phyloP scores from a whole-genome alignment of 2,329 filamentous ascomycete species.

The Ascosphaera aggregata region DNA sequence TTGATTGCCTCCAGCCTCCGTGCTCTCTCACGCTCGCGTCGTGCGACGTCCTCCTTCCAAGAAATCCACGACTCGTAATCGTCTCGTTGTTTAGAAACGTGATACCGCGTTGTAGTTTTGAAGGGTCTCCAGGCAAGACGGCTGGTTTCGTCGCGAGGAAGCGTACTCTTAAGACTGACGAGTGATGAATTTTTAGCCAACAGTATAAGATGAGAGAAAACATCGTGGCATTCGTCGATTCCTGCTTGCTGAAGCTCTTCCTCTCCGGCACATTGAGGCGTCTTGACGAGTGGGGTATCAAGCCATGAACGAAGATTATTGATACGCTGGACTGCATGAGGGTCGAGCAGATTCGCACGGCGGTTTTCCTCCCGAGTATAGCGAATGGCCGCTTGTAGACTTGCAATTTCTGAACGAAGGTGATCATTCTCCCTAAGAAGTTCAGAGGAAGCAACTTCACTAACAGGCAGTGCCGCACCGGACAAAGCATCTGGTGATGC shows the following conservation, averaged over 20 bases:
- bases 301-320: conserved; percentile 21
- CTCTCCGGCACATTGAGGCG: conserved; percentile 8
- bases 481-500: conserved; percentile 16
- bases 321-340: conserved; percentile 18
- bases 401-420: conserved; percentile 19
- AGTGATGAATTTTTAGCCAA: conserved; percentile 19
- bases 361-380: conserved; percentile 23
- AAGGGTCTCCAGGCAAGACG: conserved; percentile 18
- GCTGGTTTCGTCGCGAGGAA: conserved; percentile 8
- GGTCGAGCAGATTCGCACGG: conserved; percentile 17
- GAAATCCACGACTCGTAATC: conserved; percentile 23
- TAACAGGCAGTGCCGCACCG: conserved; percentile 9
- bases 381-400: conserved; percentile 22
- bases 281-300: conserved; percentile 16
- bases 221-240: conserved; percentile 17
- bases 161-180: conserved; percentile 16
- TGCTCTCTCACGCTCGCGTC: conserved; percentile 15
- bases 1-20: conserved; percentile 9
- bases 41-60: conserved; percentile 19
- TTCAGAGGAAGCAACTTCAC: conserved; percentile 15
- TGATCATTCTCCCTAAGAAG: conserved; percentile 21
- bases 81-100: conserved; percentile 21
- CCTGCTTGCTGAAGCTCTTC: conserved; percentile 15
- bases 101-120: conserved; percentile 20
- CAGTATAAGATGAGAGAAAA: conserved; percentile 19